phyloP scores from a whole-genome alignment of 164 flowering plant genomes.

The Warburgia ugandensis region DNA sequence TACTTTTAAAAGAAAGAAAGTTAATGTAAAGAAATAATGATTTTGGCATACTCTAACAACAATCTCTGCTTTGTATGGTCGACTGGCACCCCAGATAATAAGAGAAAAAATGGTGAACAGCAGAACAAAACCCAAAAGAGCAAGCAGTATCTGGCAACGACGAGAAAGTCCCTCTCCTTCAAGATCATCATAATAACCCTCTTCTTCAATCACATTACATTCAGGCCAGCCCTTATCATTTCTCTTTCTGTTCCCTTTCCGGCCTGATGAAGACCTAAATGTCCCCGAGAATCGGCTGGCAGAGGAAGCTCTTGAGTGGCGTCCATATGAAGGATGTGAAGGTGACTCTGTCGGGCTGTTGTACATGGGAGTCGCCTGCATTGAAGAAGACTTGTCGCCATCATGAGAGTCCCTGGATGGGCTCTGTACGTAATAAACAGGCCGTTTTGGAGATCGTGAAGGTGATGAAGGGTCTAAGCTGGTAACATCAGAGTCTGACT shows the following conservation, averaged over 20 bases:
- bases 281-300: slow-evolving; percentile 88
- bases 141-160: slow-evolving; percentile 32
- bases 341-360: slow-evolving; percentile 93
- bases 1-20: too few relatives aligned
- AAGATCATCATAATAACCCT: slow-evolving; percentile 65
- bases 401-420: slow-evolving; percentile 96
- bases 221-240: slow-evolving; percentile 98
- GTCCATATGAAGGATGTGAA: slow-evolving; percentile 81
- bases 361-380: slow-evolving; percentile 81
- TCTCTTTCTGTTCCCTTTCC: slow-evolving; percentile 55
- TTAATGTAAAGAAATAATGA: background rate
- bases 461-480: slow-evolving; percentile 94
- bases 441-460: slow-evolving; percentile 78
- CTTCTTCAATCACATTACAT: slow-evolving; percentile 80
- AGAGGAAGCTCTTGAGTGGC: slow-evolving; percentile 88
- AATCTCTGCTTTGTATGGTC: slow-evolving; percentile 44
- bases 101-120: slow-evolving; percentile 47
- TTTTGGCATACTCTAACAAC: slow-evolving; percentile 34
- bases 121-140: slow-evolving; percentile 25
- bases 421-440: slow-evolving; percentile 84
- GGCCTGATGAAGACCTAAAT: slow-evolving; percentile 74
- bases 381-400: slow-evolving; percentile 87
- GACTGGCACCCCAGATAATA: slow-evolving; percentile 62
- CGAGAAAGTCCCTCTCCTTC: slow-evolving; percentile 30
- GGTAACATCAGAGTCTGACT: slow-evolving; percentile 88